phyloP scores from a whole-genome alignment of 1,284 basidiomycete species.

The Melampsora americana region DNA sequence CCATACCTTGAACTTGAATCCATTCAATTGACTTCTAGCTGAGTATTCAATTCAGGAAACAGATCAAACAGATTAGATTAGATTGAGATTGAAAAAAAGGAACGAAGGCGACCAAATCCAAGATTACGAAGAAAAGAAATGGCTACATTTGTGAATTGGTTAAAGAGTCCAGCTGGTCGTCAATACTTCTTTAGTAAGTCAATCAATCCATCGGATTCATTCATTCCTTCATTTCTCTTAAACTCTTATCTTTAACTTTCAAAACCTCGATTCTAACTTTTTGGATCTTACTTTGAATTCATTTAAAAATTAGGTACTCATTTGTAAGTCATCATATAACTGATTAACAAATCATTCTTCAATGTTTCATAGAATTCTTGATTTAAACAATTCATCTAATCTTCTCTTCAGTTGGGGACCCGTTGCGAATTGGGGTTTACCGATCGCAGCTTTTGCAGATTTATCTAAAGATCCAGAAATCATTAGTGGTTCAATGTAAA shows the following conservation, averaged over 20 bases:
- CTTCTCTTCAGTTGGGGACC: constrained; percentile 53
- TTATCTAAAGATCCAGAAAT: constrained; percentile 81
- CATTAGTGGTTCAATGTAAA: constrained; percentile 85
- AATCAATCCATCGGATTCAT: no score
- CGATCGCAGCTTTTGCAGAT: constrained; percentile 83
- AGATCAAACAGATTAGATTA: no score
- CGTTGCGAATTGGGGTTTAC: constrained; percentile 96
- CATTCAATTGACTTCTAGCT: no score
- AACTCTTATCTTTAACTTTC: not conserved
- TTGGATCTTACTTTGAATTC: constrained; percentile 45
- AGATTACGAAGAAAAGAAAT: not conserved
- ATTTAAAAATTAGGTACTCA: constrained; percentile 67
- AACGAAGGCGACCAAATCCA: no score
- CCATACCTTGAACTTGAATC: no score
- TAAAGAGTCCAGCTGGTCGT: constrained; percentile 71
- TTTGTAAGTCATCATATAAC: constrained; percentile 91
- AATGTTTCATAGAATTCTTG: no score
- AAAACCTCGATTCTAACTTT: constrained; percentile 1
- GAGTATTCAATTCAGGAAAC: no score
- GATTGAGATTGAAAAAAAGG: no score
- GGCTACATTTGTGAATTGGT: constrained; percentile 24
- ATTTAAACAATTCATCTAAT: no score
- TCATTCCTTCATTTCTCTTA: not conserved
- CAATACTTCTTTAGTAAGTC: constrained; percentile 91
- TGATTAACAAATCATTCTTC: no score